Evolutionary conservation across 2,329 filamentous ascomycete species (phyloP), one percentile per base, ranked within the genome.

Genomic region (Geoglossum cookeanum): DNA sequence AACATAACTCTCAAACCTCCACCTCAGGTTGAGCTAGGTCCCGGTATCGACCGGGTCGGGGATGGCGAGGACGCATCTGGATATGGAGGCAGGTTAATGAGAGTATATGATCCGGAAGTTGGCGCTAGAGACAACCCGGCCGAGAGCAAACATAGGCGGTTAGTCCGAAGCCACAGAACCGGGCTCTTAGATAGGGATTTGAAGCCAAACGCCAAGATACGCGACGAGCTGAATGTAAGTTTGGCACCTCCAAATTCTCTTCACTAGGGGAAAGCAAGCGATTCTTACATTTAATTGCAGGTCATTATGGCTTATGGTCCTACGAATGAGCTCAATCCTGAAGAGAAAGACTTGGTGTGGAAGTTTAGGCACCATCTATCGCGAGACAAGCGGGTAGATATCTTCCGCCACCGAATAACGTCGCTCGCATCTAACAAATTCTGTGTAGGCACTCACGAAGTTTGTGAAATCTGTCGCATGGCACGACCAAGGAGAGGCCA

Each of bases 391-490:
- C 68, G 72, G 57, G 54, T 58, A 57, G 3, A 52, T 48, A 37
- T 59, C 29, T 11, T 29, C 9, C n/a, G 30, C 39, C 15, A 44
- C 27, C 11, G 15, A 29, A 33, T 33, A 17, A 9, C 22, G 29
- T 27, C 30, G 45, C 3, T 22, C 29, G 42, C 42, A 42, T 8
- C 54, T 55, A 30, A 42, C 30, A 22, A n/a, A 57, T 37, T n/a
- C 45, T 29, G 8, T 27, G 22, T 59, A 64, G 86, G 74, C 91
- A 1, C 75, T 97, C 58, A 98, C 91, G 37, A 98, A 98, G 65
- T 94, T 98, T 63, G 88, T 97, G 68, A 98, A 97, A 69, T 96
- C 91, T 0, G 91, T 96, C 44, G 90, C 94, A 62, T 98, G 92
- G 91, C 81, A 80, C 55, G 91, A 95, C 67, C 78, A 80, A 52